These are phyloP conservation scores for Argentina anserina DNA, from an alignment of 306 rosid species.

Conservation along the genomic window DNA sequence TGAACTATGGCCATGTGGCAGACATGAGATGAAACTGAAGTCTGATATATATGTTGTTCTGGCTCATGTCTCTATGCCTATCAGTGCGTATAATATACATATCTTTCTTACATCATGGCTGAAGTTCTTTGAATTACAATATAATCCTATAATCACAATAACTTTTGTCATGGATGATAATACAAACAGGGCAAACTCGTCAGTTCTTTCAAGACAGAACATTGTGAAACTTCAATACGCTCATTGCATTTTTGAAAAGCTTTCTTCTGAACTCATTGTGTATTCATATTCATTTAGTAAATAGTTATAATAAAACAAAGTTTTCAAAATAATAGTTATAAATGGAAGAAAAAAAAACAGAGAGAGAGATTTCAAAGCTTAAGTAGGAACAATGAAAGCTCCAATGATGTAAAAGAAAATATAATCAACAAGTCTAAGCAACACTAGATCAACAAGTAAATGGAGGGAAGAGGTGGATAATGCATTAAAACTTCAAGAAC, in stretches of 20 bases:
- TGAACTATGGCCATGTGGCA: constrained; percentile 30
- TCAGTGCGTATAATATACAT: not conserved
- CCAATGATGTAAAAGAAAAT: not conserved
- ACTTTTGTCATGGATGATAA: not conserved
- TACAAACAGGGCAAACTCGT: not conserved
- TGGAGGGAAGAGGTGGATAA: not conserved
- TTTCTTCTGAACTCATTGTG: not conserved
- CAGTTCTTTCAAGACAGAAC: not conserved
- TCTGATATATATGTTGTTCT: constrained; percentile 21
- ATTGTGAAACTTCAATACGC: not conserved
- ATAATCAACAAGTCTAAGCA: not conserved
- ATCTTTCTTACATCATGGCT: not conserved
- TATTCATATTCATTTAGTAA: not conserved
- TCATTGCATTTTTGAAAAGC: not conserved
- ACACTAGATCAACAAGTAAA: not conserved
- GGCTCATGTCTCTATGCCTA: not conserved
- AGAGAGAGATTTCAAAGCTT: not conserved
- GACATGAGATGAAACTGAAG: constrained; percentile 29
- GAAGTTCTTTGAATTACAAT: not conserved
- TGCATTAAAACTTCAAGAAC: not conserved
- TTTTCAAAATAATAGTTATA: not conserved
- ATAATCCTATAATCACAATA: not conserved
- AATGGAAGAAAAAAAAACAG: not conserved
- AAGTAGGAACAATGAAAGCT: not conserved
- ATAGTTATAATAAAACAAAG: not conserved